Evolutionary conservation across 192 early-diverging fungal genomes (phyloP).

Genomic region (Backusella psychrophila): DNA sequence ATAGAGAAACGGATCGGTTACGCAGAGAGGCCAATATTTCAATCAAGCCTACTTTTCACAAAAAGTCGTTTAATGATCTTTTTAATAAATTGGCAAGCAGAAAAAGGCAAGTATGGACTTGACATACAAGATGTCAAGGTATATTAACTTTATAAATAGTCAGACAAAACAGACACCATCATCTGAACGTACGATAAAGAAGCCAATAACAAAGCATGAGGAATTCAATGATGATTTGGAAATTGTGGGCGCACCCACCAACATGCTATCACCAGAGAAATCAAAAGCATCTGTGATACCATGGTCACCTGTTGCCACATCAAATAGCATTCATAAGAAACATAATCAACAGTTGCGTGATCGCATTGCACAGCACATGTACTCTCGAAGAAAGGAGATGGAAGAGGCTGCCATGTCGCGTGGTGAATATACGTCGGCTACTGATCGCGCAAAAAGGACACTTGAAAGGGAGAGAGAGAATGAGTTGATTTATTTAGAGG

Average conservation of each 20-base stretch:
- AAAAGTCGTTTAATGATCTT: conserved; percentile 7
- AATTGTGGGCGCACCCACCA: conserved; percentile 21
- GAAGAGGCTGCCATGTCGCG: conserved; percentile 9
- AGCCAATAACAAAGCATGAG: background rate
- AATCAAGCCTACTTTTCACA: conserved; percentile 4
- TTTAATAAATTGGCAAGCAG: background rate
- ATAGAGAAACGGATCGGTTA: background rate
- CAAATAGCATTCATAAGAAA: conserved; percentile 6
- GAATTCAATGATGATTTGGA: conserved; percentile 30
- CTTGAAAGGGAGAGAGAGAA: conserved; percentile 20
- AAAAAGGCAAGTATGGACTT: background rate
- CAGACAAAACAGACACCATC: background rate
- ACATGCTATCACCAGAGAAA: background rate
- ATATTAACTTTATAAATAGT: background rate
- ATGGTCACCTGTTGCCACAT: background rate
- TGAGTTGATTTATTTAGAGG: conserved; percentile 5
- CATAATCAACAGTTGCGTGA: conserved; percentile 17
- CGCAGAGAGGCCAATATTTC: background rate
- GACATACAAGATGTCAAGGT: too few species aligned
- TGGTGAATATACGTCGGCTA: conserved; percentile 9
- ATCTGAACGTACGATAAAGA: background rate
- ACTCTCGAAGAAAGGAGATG: conserved; percentile 14
- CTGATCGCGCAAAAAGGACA: conserved; percentile 12
- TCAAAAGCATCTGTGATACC: background rate
- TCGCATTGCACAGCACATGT: conserved; percentile 19